Evolutionary conservation across 495 filamentous ascomycete species (phyloP).

Genomic region (Friedmanniomyces simplex): DNA sequence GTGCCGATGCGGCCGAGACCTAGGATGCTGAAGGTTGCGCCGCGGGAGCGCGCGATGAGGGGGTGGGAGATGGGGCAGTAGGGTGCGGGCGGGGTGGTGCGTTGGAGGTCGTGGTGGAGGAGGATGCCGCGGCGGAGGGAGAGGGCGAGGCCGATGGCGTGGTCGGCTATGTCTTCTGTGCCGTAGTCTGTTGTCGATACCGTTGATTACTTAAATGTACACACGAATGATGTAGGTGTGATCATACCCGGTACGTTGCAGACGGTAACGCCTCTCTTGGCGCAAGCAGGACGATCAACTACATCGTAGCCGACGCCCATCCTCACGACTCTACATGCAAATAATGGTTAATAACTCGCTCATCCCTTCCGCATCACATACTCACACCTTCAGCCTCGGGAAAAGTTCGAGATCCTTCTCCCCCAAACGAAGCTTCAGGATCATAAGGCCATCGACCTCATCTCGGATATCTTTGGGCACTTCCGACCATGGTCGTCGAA

Average conservation of each 20-base stretch:
- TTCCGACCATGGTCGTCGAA: constrained; percentile 9
- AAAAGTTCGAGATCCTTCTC: constrained; percentile 13
- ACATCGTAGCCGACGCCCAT: constrained; percentile 22
- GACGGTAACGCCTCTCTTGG: constrained; percentile 9
- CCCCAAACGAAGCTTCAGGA: constrained; percentile 14
- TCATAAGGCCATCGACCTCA: constrained; percentile 14
- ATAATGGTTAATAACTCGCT: neutral
- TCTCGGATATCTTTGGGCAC: constrained; percentile 14
- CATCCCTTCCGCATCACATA: neutral
- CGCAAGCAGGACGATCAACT: constrained; percentile 15
- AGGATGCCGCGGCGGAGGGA: constrained; percentile 14
- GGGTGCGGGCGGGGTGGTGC: constrained; percentile 11
- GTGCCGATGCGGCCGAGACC: constrained; percentile 20
- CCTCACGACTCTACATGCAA: constrained; percentile 8
- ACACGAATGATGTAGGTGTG: neutral
- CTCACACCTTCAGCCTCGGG: constrained; percentile 19
- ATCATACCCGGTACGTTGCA: constrained; percentile 11
- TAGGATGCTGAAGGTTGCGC: constrained; percentile 15
- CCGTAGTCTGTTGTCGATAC: constrained; percentile 11
- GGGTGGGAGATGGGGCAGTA: constrained; percentile 5
- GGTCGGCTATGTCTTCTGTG: constrained; percentile 19
- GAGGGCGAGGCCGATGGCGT: constrained; percentile 18
- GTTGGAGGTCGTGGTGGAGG: constrained; percentile 18
- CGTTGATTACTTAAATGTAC: neutral
- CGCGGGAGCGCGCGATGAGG: constrained; percentile 7